A percentile compares a stretch with the other conserved stretches of the same genome.
phyloP scores from a whole-genome alignment of 768 basidiomycete genomes.

The Lentinula boryana region DNA sequence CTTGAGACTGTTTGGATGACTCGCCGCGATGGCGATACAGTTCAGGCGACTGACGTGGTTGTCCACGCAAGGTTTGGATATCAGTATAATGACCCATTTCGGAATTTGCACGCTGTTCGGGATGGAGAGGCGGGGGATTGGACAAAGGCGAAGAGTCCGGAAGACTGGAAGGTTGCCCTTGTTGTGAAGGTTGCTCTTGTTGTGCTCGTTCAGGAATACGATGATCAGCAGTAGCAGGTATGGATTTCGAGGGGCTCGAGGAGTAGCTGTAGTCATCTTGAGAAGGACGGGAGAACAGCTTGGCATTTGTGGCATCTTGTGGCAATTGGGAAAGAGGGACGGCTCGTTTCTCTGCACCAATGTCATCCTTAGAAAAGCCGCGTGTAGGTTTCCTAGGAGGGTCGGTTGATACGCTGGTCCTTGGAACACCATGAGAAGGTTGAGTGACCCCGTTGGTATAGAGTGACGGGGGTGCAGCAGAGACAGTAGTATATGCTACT shows the following conservation, averaged over 20 bases:
- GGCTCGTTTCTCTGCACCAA: constrained; percentile 41
- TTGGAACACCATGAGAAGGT: constrained; percentile 34
- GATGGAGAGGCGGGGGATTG: constrained; percentile 36
- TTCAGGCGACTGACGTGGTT: constrained; percentile 49
- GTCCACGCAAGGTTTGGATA: constrained; percentile 31
- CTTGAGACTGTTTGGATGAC: constrained; percentile 39
- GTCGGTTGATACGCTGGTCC: constrained; percentile 43
- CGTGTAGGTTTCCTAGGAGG: constrained; percentile 32
- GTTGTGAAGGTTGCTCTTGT: constrained; percentile 23
- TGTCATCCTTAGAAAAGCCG: constrained; percentile 54
- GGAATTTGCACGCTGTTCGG: constrained; percentile 63
- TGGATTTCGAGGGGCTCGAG: constrained; percentile 51
- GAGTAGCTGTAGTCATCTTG: constrained; percentile 32
- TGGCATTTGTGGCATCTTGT: constrained; percentile 50
- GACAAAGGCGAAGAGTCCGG: constrained; percentile 60
- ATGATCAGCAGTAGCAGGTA: constrained; percentile 37
- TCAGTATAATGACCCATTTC: constrained; percentile 81
- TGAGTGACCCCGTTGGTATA: constrained; percentile 18
- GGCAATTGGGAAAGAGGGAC: constrained; percentile 53
- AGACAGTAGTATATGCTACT: constrained; percentile 29
- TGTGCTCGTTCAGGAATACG: constrained; percentile 32
- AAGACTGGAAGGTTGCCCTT: constrained; percentile 43
- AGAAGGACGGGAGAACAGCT: constrained; percentile 48
- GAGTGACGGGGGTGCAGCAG: constrained; percentile 15
- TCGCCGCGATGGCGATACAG: constrained; percentile 42